A percentile compares a stretch with the other conserved stretches of the same genome.
Evolutionary conservation across 2,329 filamentous ascomycete genomes (phyloP).

Genomic region (Neonectria punicea): DNA sequence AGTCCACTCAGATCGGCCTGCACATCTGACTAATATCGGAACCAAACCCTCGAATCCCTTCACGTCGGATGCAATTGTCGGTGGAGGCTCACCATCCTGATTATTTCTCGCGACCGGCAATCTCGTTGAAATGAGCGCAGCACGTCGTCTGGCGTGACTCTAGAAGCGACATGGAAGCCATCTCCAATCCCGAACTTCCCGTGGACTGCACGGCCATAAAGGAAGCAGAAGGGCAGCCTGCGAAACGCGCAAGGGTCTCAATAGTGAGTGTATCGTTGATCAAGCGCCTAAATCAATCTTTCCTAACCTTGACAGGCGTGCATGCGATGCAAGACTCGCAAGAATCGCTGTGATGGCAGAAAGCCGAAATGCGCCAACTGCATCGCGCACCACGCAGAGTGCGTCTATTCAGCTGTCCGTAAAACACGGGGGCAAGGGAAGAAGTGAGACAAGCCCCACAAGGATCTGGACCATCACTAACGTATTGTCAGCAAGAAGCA

Average conservation of each 20-base stretch:
- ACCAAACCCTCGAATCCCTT: not conserved
- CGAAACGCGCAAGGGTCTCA: not conserved
- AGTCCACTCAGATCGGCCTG: too few relatives aligned
- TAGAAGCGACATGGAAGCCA: not conserved
- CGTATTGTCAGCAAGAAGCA: not conserved
- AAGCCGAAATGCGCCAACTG: not conserved
- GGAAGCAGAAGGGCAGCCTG: not conserved
- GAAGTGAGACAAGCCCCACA: not conserved
- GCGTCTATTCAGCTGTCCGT: not conserved
- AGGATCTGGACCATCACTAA: not conserved
- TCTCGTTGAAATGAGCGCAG: not conserved
- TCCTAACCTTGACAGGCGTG: not conserved
- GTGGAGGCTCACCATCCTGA: not conserved
- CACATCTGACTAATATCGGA: not conserved
- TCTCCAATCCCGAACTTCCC: not conserved
- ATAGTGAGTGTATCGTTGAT: not conserved
- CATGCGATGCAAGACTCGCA: not conserved
- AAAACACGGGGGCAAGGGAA: not conserved
- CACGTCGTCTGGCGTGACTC: not conserved
- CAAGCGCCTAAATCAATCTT: accelerated
- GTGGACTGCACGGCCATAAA: not conserved
- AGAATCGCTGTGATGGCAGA: not conserved
- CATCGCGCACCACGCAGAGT: not conserved
- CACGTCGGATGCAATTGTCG: not conserved
- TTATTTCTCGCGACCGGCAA: not conserved